A percentile compares a stretch with the other conserved stretches of the same genome.
Conservation (phyloP, 2,329 filamentous ascomycete species). For the Botrytis medusae region DNA sequence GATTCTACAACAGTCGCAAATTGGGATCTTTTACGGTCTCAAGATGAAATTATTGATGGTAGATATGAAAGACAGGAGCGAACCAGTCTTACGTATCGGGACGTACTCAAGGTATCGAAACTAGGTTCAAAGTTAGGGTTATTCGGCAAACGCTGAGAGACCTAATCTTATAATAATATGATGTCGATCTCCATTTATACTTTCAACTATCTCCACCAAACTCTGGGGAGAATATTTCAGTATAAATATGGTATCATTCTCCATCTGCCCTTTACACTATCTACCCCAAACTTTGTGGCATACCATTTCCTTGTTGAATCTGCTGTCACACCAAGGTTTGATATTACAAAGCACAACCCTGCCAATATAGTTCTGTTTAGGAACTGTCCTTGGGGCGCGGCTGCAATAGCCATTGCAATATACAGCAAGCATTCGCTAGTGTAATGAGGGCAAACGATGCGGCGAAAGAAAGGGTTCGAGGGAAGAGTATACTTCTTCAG, state of each 20-base stretch:
- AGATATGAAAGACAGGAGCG: slow-evolving; percentile 58
- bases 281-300: slow-evolving; percentile 67
- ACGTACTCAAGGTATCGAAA: slow-evolving; percentile 80
- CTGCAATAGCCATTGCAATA: slow-evolving; percentile 69
- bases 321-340: slow-evolving; percentile 82
- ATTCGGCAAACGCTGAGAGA: slow-evolving; percentile 38
- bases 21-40: slow-evolving; percentile 64
- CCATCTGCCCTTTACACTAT: slow-evolving; percentile 63
- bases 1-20: slow-evolving; percentile 64
- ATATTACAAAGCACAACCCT: slow-evolving; percentile 69
- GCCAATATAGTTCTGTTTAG: slow-evolving; percentile 73
- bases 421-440: slow-evolving; percentile 86
- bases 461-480: slow-evolving; percentile 66
- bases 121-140: slow-evolving; percentile 63
- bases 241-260: slow-evolving; percentile 74
- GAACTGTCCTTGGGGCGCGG: slow-evolving; percentile 64
- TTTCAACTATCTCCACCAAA: not conserved
- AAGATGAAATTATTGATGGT: slow-evolving; percentile 49
- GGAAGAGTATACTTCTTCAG: slow-evolving; percentile 84
- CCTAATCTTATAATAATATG: not conserved
- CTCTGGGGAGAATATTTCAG: slow-evolving; percentile 38
- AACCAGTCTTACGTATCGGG: slow-evolving; percentile 77
- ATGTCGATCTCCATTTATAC: not conserved
- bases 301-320: slow-evolving; percentile 79
- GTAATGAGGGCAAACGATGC: slow-evolving; percentile 84